Evolutionary conservation across 2,329 filamentous ascomycete genomes (phyloP), one percentile per base, ranked within the genome.

Genomic region (Cylindrodendrum hubeiense): DNA sequence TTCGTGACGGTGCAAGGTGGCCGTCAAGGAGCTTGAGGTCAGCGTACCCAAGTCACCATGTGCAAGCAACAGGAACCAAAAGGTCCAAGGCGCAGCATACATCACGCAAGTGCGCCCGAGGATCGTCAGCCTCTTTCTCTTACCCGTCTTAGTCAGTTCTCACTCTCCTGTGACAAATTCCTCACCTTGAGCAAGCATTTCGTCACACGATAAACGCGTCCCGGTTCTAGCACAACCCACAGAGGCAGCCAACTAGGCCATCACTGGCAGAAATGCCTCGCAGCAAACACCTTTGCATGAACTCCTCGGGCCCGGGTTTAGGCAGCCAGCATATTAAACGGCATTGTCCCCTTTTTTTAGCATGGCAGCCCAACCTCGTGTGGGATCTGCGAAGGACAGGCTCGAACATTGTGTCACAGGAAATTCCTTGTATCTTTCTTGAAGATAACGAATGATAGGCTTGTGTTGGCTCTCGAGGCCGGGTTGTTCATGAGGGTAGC

Each of bases 401-500:
- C 17, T 6, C 34, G 34, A 30, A 34, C 15, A 50, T 19, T 26
- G 61, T 54, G 22, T 34, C 54, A 58, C 61, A 49, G 26, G 26
- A 7, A 39, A 28, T 12, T 17, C 26, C 39, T 44, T 41, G 54
- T 24, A 28, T 39, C 22, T 37, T 28, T 28, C 9, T 22, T 26
- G 9, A 21, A 44, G 24, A 43, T 19, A n/a, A n/a, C n/a, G 24
- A 24, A 33, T 26, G 33, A 22, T 30, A n/a, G 33, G 13, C 37
- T 15, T 13, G 19, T 17, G 12, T 41, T 51, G 19, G 34, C 12
- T 24, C n/a, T 44, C 10, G 13, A 59, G 47, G 41, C 24, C 33
- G 24, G 47, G 33, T 2, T 2, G 49, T 46, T 58, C 49, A 15
- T 59, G 43, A 64, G 22, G 49, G 49, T 21, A 53, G 26, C 61